Percentiles rank a stretch among this genome's conserved stretches.
Evolutionary conservation across 441 rosid genomes (phyloP).

Genomic region (Arabidopsis lyrata): DNA sequence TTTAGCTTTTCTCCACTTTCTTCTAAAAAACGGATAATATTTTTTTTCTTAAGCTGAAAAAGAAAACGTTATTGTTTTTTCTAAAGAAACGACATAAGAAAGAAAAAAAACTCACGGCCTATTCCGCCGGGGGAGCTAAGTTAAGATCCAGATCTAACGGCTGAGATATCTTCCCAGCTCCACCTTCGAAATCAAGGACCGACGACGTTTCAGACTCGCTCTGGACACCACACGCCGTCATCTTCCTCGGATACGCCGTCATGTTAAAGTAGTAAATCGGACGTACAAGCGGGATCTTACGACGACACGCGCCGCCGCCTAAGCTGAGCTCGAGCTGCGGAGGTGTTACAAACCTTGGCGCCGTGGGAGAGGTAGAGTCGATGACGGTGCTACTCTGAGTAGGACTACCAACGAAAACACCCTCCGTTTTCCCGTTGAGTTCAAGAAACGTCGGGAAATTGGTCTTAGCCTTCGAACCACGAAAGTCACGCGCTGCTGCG

Average conservation of each 20-base stretch:
- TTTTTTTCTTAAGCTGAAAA: background rate
- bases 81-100: background rate
- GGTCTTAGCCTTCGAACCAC: constrained; percentile 63
- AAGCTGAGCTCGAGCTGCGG: constrained; percentile 58
- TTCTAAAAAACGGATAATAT: constrained; percentile 25
- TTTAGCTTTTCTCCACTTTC: constrained; percentile 10
- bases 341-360: constrained; percentile 29
- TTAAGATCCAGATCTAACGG: constrained; percentile 64
- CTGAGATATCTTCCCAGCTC: constrained; percentile 30
- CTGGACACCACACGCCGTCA: constrained; percentile 48
- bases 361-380: constrained; percentile 46
- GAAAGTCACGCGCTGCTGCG: constrained; percentile 64
- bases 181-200: constrained; percentile 51
- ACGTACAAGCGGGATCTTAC: constrained; percentile 42
- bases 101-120: constrained; percentile 43
- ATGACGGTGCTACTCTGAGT: constrained; percentile 57
- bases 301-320: constrained; percentile 43
- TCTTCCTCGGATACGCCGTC: constrained; percentile 23
- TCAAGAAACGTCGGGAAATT: constrained; percentile 49
- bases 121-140: constrained; percentile 54
- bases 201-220: constrained; percentile 78
- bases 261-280: constrained; percentile 48
- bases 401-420: constrained; percentile 44
- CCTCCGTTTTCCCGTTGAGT: constrained; percentile 1
- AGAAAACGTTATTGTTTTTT: background rate